Evolutionary conservation across 2,329 filamentous ascomycete genomes (phyloP).

Genomic region (Ilyonectria mors-panacis): DNA sequence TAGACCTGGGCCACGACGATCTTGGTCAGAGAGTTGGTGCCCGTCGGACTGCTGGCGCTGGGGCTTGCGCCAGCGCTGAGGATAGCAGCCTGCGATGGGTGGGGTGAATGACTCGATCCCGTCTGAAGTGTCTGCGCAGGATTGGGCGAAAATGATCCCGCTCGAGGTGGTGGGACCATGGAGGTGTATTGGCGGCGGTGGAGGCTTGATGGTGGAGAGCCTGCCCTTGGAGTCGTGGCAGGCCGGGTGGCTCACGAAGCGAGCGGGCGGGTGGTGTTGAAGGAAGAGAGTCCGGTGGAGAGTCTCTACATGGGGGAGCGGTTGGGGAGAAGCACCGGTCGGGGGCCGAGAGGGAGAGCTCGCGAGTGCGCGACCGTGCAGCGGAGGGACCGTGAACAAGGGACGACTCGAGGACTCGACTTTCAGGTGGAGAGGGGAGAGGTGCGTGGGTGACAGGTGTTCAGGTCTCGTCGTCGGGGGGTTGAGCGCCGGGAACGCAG

Average conservation of each 20-base stretch:
- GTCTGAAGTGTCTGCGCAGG: conserved; percentile 71
- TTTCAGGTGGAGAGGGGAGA: conserved; percentile 41
- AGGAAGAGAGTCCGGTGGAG: conserved; percentile 44
- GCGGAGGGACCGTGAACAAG: conserved; percentile 32
- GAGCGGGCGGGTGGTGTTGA: conserved; percentile 48
- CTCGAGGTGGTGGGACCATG: conserved; percentile 73
- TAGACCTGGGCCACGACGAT: conserved; percentile 97
- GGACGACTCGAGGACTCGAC: conserved; percentile 42
- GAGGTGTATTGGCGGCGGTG: conserved; percentile 57
- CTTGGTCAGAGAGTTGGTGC: conserved; percentile 82
- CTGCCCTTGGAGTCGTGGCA: conserved; percentile 56
- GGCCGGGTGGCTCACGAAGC: conserved; percentile 51
- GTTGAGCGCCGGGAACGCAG: conserved; percentile 43
- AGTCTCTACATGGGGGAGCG: conserved; percentile 55
- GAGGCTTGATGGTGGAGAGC: conserved; percentile 52
- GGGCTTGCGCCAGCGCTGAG: conserved; percentile 74
- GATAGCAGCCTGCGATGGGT: conserved; percentile 70
- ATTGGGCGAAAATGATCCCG: conserved; percentile 76
- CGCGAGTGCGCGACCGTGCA: conserved; percentile 43
- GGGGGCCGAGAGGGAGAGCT: conserved; percentile 33
- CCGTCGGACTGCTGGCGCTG: conserved; percentile 74
- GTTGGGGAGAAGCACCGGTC: conserved; percentile 31
- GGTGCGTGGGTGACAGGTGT: conserved; percentile 44
- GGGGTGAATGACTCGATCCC: conserved; percentile 68
- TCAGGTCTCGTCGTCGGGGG: conserved; percentile 39